Evolutionary conservation across 495 filamentous ascomycete species (phyloP).

Genomic region (Penicillium silybi): DNA sequence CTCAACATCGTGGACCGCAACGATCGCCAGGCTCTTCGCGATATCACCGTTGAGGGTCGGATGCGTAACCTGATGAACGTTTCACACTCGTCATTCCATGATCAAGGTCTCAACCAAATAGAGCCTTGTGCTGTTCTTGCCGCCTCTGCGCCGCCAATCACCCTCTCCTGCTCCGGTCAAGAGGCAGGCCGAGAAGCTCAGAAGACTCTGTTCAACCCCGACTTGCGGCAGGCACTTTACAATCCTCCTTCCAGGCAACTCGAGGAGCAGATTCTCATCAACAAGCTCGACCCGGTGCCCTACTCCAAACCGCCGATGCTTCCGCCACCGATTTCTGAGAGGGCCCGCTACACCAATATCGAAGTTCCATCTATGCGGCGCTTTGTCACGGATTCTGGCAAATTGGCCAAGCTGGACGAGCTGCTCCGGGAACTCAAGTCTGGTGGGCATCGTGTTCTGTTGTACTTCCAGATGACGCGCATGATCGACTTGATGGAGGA

Average conservation of each 20-base stretch:
- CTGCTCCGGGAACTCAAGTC: conserved; percentile 86
- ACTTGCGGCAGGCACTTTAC: conserved; percentile 70
- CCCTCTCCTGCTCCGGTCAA: conserved; percentile 69
- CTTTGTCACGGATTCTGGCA: conserved; percentile 96
- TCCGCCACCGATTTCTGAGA: conserved; percentile 71
- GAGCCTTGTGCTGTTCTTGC: conserved; percentile 74
- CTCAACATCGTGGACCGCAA: conserved; percentile 73
- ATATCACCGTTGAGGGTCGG: conserved; percentile 67
- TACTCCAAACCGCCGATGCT: conserved; percentile 64
- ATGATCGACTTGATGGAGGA: conserved; percentile 99
- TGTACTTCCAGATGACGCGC: conserved; percentile 99
- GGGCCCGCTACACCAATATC: conserved; percentile 82
- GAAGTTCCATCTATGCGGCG: conserved; percentile 96
- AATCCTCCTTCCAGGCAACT: conserved; percentile 56
- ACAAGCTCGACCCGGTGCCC: conserved; percentile 58
- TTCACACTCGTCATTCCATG: conserved; percentile 60
- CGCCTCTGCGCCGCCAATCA: conserved; percentile 84
- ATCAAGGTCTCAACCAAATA: conserved; percentile 66
- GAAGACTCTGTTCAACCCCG: conserved; percentile 71
- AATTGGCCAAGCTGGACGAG: conserved; percentile 86
- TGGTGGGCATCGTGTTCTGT: conserved; percentile 84
- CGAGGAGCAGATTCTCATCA: conserved; percentile 68
- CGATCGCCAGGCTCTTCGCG: conserved; percentile 60
- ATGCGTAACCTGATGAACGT: conserved; percentile 76
- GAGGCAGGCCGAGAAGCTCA: conserved; percentile 62